phyloP scores from a whole-genome alignment of 1,139 yeast genomes.

The Lodderomyces oxycetoniae region DNA sequence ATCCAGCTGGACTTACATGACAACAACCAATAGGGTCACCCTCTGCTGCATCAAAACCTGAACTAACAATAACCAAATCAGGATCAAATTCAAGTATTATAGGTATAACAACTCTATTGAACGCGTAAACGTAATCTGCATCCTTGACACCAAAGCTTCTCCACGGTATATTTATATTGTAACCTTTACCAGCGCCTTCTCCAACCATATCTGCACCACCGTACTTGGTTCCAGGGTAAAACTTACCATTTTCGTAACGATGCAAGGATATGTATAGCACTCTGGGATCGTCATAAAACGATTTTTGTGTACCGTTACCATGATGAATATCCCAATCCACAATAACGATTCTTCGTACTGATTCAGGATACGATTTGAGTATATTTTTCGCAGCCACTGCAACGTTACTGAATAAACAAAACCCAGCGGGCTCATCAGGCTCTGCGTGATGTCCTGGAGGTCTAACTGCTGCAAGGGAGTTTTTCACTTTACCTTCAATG shows the following conservation, averaged over 20 bases:
- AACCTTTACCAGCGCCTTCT: slow-evolving; percentile 81
- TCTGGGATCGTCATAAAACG: slow-evolving; percentile 83
- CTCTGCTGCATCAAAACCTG: slow-evolving; percentile 98
- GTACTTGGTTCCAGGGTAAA: slow-evolving; percentile 86
- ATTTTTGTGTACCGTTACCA: slow-evolving; percentile 96
- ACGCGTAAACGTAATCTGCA: slow-evolving; percentile 93
- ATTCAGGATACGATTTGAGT: slow-evolving; percentile 78
- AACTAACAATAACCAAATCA: slow-evolving; percentile 84
- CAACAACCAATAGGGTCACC: slow-evolving; percentile 99
- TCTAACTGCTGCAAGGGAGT: slow-evolving; percentile 89
- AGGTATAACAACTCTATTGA: slow-evolving; percentile 83
- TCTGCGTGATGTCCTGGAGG: slow-evolving; percentile 99
- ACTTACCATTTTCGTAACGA: slow-evolving; percentile 85
- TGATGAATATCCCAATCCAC: slow-evolving; percentile 98
- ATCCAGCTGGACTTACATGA: slow-evolving; percentile 92
- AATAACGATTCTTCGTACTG: slow-evolving; percentile 76
- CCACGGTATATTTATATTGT: slow-evolving; percentile 91
- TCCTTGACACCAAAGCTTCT: slow-evolving; percentile 89
- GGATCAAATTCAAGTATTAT: slow-evolving; percentile 87
- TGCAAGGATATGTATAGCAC: slow-evolving; percentile 89
- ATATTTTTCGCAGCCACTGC: slow-evolving; percentile 94
- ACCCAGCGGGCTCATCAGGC: slow-evolving; percentile 95
- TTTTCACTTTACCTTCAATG: slow-evolving; percentile 85
- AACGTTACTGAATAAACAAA: slow-evolving; percentile 91
- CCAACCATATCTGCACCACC: slow-evolving; percentile 82